A percentile compares a stretch with the other conserved stretches of the same genome.
These are phyloP conservation scores for Botrytis fabae DNA, from an alignment of 2,329 filamentous ascomycete genomes.

Conservation along the genomic window DNA sequence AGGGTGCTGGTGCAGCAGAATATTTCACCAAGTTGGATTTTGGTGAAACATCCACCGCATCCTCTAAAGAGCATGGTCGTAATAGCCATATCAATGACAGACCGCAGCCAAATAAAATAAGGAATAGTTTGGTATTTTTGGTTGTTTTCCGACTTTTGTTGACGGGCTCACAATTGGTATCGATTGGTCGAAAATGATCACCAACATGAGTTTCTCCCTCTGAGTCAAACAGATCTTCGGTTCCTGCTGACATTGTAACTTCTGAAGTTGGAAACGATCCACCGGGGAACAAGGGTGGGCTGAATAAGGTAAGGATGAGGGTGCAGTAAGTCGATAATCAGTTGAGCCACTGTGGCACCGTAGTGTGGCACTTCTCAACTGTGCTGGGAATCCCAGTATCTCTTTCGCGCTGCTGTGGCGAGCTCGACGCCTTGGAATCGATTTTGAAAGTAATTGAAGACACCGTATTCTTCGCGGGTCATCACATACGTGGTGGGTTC, in stretches of 20 bases:
- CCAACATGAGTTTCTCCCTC: slow-evolving; percentile 1
- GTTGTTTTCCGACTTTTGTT: background rate
- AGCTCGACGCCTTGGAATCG: slow-evolving; percentile 58
- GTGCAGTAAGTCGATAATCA: slow-evolving; percentile 5
- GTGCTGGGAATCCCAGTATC: slow-evolving; percentile 53
- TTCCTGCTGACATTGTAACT: slow-evolving; percentile 9
- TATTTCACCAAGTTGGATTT: slow-evolving; percentile 31
- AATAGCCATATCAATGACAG: slow-evolving; percentile 24
- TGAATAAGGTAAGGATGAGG: background rate
- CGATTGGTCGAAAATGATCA: background rate
- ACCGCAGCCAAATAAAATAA: slow-evolving; percentile 9
- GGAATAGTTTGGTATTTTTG: slow-evolving; percentile 2
- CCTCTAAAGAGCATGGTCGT: background rate
- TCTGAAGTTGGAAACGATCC: background rate
- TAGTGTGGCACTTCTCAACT: slow-evolving; percentile 15
- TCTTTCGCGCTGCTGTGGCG: slow-evolving; percentile 50
- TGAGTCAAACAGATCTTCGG: background rate
- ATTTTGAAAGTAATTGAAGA: slow-evolving; percentile 82
- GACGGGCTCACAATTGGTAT: background rate
- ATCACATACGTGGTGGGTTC: slow-evolving; percentile 72
- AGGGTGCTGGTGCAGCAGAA: slow-evolving; percentile 28
- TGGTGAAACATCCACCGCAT: background rate
- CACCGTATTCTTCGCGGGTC: slow-evolving; percentile 73
- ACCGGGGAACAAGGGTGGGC: background rate
- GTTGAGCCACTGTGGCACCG: slow-evolving; percentile 11